These are phyloP conservation scores for Scleroderma bovista DNA, from an alignment of 768 basidiomycete species.

Conservation along the genomic window DNA sequence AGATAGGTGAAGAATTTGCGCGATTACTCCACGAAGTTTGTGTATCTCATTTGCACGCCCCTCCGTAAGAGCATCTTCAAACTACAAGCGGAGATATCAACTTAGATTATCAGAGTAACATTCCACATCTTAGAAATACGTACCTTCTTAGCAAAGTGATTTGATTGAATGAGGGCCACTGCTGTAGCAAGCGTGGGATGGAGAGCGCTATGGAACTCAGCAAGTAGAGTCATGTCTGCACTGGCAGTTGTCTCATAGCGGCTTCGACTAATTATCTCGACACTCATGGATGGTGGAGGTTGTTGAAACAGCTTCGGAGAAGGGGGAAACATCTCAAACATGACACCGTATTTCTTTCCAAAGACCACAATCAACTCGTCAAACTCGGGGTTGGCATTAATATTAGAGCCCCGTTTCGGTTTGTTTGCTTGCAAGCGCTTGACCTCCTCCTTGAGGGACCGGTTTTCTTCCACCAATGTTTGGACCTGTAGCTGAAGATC, in stretches of 20 bases:
- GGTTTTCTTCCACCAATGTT: background rate
- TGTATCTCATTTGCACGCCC: background rate
- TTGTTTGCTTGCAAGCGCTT: background rate
- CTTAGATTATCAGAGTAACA: background rate
- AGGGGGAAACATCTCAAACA: background rate
- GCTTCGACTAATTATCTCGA: too few relatives aligned
- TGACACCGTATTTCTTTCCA: background rate
- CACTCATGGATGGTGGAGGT: too few relatives aligned
- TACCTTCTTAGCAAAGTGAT: too few relatives aligned
- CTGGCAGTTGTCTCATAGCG: too few relatives aligned
- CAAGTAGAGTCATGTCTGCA: too few relatives aligned
- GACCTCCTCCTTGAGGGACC: background rate
- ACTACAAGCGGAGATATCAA: background rate
- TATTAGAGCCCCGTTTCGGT: background rate
- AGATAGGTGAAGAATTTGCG: background rate
- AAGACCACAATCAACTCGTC: too few relatives aligned
- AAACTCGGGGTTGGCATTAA: too few relatives aligned
- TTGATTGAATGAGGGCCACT: too few relatives aligned
- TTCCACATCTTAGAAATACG: too few relatives aligned
- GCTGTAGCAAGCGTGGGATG: too few relatives aligned
- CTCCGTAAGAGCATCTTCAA: background rate
- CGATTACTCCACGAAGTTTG: background rate
- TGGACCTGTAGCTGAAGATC: background rate
- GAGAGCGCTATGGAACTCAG: too few relatives aligned
- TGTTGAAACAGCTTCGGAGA: too few relatives aligned